phyloP scores from a whole-genome alignment of 805 yeast genomes.

The Candida vartiovaarae region DNA sequence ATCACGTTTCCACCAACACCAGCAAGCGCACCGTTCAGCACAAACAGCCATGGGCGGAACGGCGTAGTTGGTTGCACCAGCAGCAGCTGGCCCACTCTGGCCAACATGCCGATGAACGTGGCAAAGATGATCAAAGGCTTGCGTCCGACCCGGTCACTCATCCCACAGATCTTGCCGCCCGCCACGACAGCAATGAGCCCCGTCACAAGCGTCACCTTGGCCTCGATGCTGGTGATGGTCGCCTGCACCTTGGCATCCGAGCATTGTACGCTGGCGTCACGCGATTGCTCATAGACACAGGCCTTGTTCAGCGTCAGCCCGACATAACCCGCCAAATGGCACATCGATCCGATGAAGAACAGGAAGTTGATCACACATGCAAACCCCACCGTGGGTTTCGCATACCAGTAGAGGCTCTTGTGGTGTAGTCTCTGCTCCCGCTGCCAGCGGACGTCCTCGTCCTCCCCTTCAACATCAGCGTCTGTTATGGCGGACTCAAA shows the following conservation, averaged over 20 bases:
- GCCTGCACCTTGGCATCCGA: conserved; percentile 35
- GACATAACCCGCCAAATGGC: conserved; percentile 33
- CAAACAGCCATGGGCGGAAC: conserved; percentile 32
- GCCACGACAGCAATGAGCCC: conserved; percentile 44
- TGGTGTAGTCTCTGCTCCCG: conserved; percentile 41
- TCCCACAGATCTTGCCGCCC: conserved; percentile 55
- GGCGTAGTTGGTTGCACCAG: conserved; percentile 28
- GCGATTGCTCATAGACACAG: conserved; percentile 25
- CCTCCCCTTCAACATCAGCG: conserved; percentile 23
- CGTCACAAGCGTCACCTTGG: conserved; percentile 32
- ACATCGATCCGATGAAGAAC: conserved; percentile 34
- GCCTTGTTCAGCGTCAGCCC: conserved; percentile 25
- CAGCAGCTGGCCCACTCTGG: conserved; percentile 15
- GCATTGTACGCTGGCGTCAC: conserved; percentile 23
- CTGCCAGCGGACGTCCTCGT: conserved; percentile 41
- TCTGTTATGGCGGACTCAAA: conserved; percentile 36
- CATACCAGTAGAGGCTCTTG: conserved; percentile 41
- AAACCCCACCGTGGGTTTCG: conserved; percentile 50
- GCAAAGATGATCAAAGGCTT: conserved; percentile 37
- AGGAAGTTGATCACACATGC: conserved; percentile 37
- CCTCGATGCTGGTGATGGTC: conserved; percentile 41
- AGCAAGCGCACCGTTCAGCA: conserved; percentile 38
- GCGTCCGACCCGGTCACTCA: conserved; percentile 62
- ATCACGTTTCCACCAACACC: conserved; percentile 58
- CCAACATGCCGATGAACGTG: conserved; percentile 20